phyloP scores from a whole-genome alignment of 2,329 filamentous ascomycete species.

The Ilyonectria mors-panacis region DNA sequence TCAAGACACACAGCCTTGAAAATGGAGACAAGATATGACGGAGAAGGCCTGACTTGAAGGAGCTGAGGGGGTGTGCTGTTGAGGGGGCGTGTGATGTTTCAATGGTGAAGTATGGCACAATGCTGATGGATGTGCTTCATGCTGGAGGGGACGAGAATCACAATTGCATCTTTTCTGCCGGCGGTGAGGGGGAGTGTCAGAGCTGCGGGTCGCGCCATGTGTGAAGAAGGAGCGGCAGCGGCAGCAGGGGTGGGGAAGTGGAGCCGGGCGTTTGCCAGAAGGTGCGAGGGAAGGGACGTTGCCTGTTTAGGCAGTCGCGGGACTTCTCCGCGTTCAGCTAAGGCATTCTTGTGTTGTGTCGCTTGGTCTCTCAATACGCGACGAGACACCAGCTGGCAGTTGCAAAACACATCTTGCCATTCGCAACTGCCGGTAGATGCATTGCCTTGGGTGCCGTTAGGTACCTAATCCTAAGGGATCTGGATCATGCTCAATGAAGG shows the following conservation, averaged over 20 bases:
- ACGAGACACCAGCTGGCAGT: not conserved
- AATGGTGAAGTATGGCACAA: constrained; percentile 28
- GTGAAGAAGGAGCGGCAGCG: constrained; percentile 18
- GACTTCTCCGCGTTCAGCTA: constrained; percentile 31
- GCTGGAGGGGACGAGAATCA: constrained; percentile 15
- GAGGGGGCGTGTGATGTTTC: constrained; percentile 16
- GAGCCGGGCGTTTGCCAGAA: constrained; percentile 26
- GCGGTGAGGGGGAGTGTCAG: constrained; percentile 44
- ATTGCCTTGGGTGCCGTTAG: not conserved
- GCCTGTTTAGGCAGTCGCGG: constrained; percentile 41
- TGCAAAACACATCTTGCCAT: not conserved
- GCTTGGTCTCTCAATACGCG: not conserved
- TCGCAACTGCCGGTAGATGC: not conserved
- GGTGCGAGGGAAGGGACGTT: constrained; percentile 27
- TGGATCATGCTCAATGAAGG: not conserved
- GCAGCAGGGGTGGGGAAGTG: constrained; percentile 16
- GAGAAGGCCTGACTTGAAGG: not conserved
- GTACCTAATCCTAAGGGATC: not conserved
- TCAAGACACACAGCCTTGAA: constrained; percentile 18
- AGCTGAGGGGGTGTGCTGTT: constrained; percentile 2
- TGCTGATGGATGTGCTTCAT: constrained; percentile 38
- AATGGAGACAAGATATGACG: not conserved
- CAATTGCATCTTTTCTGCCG: constrained; percentile 50
- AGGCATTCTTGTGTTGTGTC: constrained; percentile 24
- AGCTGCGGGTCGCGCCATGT: constrained; percentile 3